Percentiles rank a stretch among this genome's conserved stretches.
Evolutionary conservation across 139 green algal genomes (phyloP).

Genomic region (Micromonas commoda): DNA sequence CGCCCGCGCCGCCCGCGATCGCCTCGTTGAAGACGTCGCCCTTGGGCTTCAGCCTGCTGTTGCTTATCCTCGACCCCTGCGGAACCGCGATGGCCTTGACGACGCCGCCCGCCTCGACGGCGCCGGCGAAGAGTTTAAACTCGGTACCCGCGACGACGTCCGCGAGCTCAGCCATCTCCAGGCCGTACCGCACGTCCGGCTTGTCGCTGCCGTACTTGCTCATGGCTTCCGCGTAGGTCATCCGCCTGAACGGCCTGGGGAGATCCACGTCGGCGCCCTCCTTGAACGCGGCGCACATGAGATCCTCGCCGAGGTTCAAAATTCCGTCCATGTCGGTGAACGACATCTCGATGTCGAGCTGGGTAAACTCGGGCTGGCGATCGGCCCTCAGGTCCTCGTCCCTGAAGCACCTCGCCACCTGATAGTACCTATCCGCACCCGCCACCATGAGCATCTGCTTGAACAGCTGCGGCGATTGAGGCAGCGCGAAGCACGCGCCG

Average conservation of each 20-base stretch:
- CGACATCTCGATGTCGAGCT: conserved; percentile 92
- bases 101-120: conserved; percentile 50
- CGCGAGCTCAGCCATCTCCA: conserved; percentile 66
- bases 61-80: conserved; percentile 66
- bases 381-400: conserved; percentile 92
- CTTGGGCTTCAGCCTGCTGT: conserved; percentile 46
- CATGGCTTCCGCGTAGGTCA: conserved; percentile 91
- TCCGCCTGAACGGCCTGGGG: conserved; percentile 57
- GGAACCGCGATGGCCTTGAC: conserved; percentile 76
- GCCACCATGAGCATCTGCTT: conserved; percentile 98
- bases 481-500: conserved; percentile 83
- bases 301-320: conserved; percentile 73
- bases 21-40: conserved; percentile 56
- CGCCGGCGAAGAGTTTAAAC: conserved; percentile 81
- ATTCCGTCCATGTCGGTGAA: conserved; percentile 83
- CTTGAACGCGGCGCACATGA: conserved; percentile 53
- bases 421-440: conserved; percentile 95
- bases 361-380: conserved; percentile 96
- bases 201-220: conserved; percentile 61
- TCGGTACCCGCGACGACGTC: conserved; percentile 50
- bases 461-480: conserved; percentile 95
- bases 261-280: conserved; percentile 56
- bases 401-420: conserved; percentile 86
- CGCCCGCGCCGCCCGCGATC: conserved; percentile 50
- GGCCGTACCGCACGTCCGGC: conserved; percentile 68